Percentiles rank a stretch among this genome's conserved stretches.
These are phyloP conservation scores for Keithomyces neogunnii DNA, from an alignment of 2,329 filamentous ascomycete genomes.

Conservation along the genomic window DNA sequence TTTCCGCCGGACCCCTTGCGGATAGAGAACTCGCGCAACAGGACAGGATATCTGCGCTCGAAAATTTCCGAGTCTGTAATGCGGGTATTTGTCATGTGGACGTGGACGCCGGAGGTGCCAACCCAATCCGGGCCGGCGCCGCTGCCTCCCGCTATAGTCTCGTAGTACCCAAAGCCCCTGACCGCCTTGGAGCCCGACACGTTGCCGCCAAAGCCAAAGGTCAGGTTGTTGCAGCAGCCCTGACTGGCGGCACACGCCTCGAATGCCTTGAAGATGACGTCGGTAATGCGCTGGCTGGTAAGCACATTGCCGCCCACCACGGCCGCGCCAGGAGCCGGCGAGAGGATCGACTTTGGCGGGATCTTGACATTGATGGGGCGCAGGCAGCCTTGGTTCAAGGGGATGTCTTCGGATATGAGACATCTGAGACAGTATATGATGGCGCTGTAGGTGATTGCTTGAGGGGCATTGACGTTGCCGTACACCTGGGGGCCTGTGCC, in stretches of 20 bases:
- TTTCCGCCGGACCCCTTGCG: conserved; percentile 53
- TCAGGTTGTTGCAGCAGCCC: conserved; percentile 77
- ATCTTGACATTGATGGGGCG: conserved; percentile 68
- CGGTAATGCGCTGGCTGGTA: conserved; percentile 34
- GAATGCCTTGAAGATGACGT: conserved; percentile 58
- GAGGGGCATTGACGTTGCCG: conserved; percentile 71
- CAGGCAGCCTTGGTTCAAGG: conserved; percentile 75
- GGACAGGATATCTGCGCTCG: conserved; percentile 54
- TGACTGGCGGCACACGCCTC: conserved; percentile 70
- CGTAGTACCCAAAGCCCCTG: conserved; percentile 40
- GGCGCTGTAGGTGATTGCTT: conserved; percentile 76
- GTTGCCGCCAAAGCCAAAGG: conserved; percentile 61
- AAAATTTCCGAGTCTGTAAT: conserved; percentile 50
- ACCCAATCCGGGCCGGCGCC: conserved; percentile 55
- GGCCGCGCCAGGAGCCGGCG: conserved; percentile 66
- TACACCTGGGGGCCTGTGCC: conserved; percentile 76
- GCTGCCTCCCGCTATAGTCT: conserved; percentile 57
- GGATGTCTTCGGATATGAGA: conserved; percentile 73
- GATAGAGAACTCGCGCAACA: conserved; percentile 62
- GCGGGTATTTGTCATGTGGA: conserved; percentile 67
- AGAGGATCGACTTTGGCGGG: conserved; percentile 63
- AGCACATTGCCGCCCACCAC: conserved; percentile 75
- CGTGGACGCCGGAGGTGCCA: conserved; percentile 35
- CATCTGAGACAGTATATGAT: conserved; percentile 81
- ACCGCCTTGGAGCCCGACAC: conserved; percentile 26